Evolutionary conservation across 306 rosid species (phyloP), one percentile per base, ranked within the genome.

Genomic region (Prinsepia uniflora): DNA sequence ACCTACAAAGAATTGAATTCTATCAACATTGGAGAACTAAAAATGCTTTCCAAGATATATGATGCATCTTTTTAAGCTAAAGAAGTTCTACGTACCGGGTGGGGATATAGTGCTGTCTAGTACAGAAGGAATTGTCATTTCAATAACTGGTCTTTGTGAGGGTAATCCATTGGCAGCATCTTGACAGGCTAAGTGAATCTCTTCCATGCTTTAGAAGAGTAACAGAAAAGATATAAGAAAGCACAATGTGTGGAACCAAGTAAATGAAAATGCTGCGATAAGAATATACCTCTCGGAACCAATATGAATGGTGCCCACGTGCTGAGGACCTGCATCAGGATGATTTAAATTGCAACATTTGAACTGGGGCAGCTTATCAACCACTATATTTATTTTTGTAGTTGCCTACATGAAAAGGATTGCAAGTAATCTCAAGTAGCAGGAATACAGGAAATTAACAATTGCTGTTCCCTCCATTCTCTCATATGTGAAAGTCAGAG

Each of bases 51-150:
- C 20, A 59, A 63, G 60, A 71, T 52, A 80, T 65, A 40, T 52
- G 62, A 36, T 60, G 6, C 66, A 43, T 67, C 54, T 22, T 63
- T 62, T 54, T 5, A 48, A 68, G 18, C 71, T 4, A 41, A 24
- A 57, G 72, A 7, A 17, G 43, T 40, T 13, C 79, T 68, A 72
- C 65, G 76, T 86, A 93, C 97, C 98, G 46, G 94, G 90, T 46
- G 97, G 97, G 79, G 98, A 90, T 78, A 93, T 78, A 67, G 96
- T 90, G 70, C 84, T 84, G 86, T 93, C 98, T 52, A 93, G 78
- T 58, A 72, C 76, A 30, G 98, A 93, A 70, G 98, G 97, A 75
- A 93, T 90, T 69, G 98, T 84, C 97, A 93, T 93, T 87, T 93
- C 98, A 36, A 90, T 90, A 62, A 93, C 66, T 3, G 92, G 98